Conservation (phyloP, 2,329 filamentous ascomycete genomes). For the Monosporascus sp. region DNA sequence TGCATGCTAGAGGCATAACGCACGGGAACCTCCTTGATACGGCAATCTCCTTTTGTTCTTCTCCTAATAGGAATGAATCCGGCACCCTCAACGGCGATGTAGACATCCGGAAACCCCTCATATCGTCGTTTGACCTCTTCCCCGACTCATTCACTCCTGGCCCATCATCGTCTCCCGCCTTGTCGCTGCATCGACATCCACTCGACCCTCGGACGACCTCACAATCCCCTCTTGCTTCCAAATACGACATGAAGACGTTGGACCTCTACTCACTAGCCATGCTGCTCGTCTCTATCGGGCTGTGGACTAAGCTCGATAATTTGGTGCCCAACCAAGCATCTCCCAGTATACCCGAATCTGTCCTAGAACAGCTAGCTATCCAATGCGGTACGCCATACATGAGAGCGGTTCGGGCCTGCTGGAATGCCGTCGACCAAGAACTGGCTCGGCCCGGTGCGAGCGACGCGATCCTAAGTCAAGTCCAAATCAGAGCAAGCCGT, state of each 20-base stretch:
- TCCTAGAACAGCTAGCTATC: slow-evolving; percentile 58
- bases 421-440: slow-evolving; percentile 64
- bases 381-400: slow-evolving; percentile 71
- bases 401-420: slow-evolving; percentile 68
- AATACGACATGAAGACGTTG: slow-evolving; percentile 52
- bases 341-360: slow-evolving; percentile 54
- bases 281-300: slow-evolving; percentile 67
- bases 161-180: slow-evolving; percentile 19
- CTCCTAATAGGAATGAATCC: slow-evolving; percentile 36
- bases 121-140: slow-evolving; percentile 74
- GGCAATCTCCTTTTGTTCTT: slow-evolving; percentile 63
- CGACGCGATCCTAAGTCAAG: slow-evolving; percentile 47
- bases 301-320: slow-evolving; percentile 65
- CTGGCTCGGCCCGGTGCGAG: slow-evolving; percentile 40
- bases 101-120: slow-evolving; percentile 63
- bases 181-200: slow-evolving; percentile 60
- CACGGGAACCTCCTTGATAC: slow-evolving; percentile 66
- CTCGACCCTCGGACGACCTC: slow-evolving; percentile 51
- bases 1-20: slow-evolving; percentile 64
- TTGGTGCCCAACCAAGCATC: slow-evolving; percentile 41
- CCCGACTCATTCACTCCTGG: slow-evolving; percentile 38
- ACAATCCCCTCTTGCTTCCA: slow-evolving; percentile 42
- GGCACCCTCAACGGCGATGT: slow-evolving; percentile 41
- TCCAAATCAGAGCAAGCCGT: slow-evolving; percentile 51
- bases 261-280: slow-evolving; percentile 73